A percentile compares a stretch with the other conserved stretches of the same genome.
phyloP scores from a whole-genome alignment of 2,329 filamentous ascomycete species.

The Aureobasidium zeae region DNA sequence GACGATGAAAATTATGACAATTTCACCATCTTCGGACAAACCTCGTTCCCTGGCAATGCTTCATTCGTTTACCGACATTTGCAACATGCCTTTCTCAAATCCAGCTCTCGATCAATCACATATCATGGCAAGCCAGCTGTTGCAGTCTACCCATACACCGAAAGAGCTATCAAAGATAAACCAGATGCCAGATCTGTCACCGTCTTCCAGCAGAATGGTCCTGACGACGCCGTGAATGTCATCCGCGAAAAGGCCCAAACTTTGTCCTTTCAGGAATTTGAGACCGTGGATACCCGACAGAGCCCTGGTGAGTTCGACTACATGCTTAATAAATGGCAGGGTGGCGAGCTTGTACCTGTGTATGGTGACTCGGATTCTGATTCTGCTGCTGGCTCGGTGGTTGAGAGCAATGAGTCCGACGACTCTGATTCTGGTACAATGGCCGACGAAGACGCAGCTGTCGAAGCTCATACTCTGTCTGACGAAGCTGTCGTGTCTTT shows the following conservation, averaged over 20 bases:
- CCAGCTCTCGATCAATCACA: background rate
- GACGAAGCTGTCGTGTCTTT: slow-evolving; percentile 22
- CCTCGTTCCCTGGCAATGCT: slow-evolving; percentile 19
- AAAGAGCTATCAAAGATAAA: slow-evolving; percentile 5
- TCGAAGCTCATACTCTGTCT: background rate
- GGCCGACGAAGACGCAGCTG: slow-evolving; percentile 5
- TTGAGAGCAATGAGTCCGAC: slow-evolving; percentile 22
- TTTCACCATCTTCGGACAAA: slow-evolving; percentile 21
- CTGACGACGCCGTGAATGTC: slow-evolving; percentile 19
- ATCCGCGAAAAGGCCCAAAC: slow-evolving; percentile 23
- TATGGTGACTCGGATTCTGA: slow-evolving; percentile 45
- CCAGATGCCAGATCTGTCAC: slow-evolving; percentile 24
- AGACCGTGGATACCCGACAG: background rate
- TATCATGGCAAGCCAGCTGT: slow-evolving; percentile 21
- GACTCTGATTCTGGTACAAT: slow-evolving; percentile 33
- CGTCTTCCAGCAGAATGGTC: slow-evolving; percentile 23
- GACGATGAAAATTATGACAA: slow-evolving; percentile 18
- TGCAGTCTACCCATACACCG: slow-evolving; percentile 27
- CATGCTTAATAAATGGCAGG: slow-evolving; percentile 22
- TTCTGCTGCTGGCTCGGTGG: background rate
- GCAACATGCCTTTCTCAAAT: slow-evolving; percentile 19
- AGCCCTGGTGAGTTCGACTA: slow-evolving; percentile 20
- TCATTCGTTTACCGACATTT: slow-evolving; percentile 25
- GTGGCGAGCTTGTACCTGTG: background rate
- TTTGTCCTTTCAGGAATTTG: slow-evolving; percentile 3